A percentile compares a stretch with the other conserved stretches of the same genome.
These are phyloP conservation scores for Cladosporium austrohemisphaericum DNA, from an alignment of 2,329 filamentous ascomycete species.

Conservation along the genomic window DNA sequence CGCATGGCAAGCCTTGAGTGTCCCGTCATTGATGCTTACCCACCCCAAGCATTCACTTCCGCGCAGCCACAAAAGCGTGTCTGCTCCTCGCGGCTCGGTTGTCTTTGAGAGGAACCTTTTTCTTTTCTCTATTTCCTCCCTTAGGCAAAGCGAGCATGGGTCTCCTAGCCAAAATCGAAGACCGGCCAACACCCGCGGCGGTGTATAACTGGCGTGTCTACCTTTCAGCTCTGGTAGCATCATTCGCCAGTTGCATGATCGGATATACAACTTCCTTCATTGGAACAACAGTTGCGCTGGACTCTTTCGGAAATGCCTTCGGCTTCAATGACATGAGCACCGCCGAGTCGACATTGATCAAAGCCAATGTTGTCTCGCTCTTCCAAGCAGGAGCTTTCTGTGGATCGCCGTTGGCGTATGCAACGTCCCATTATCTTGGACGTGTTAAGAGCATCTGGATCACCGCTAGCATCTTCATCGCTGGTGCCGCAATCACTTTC, in stretches of 20 bases:
- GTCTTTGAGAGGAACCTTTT: background rate
- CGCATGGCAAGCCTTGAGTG: conserved; percentile 1
- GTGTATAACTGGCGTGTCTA: conserved; percentile 56
- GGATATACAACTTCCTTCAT: conserved; percentile 70
- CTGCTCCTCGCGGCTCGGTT: background rate
- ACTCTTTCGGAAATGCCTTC: conserved; percentile 66
- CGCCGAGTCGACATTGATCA: conserved; percentile 8
- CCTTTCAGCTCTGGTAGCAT: conserved; percentile 47
- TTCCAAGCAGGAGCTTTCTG: conserved; percentile 65
- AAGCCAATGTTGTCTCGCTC: conserved; percentile 63
- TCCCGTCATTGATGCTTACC: conserved; percentile 7
- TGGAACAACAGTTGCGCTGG: conserved; percentile 65
- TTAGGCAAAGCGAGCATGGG: conserved; percentile 2
- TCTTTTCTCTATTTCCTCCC: background rate
- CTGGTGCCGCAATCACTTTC: conserved; percentile 68
- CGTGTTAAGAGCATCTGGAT: conserved; percentile 60
- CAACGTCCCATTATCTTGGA: conserved; percentile 54
- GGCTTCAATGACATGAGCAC: conserved; percentile 41
- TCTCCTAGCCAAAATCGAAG: conserved; percentile 14
- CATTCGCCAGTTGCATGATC: conserved; percentile 53
- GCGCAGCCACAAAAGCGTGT: conserved; percentile 14
- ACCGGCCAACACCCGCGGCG: conserved; percentile 47
- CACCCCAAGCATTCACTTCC: conserved; percentile 2
- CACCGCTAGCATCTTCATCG: conserved; percentile 58
- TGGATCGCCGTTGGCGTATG: conserved; percentile 55